Evolutionary conservation across 1,284 basidiomycete genomes (phyloP), one percentile per base, ranked within the genome.

Genomic region (Xerocomus cyaneibrunnescens): DNA sequence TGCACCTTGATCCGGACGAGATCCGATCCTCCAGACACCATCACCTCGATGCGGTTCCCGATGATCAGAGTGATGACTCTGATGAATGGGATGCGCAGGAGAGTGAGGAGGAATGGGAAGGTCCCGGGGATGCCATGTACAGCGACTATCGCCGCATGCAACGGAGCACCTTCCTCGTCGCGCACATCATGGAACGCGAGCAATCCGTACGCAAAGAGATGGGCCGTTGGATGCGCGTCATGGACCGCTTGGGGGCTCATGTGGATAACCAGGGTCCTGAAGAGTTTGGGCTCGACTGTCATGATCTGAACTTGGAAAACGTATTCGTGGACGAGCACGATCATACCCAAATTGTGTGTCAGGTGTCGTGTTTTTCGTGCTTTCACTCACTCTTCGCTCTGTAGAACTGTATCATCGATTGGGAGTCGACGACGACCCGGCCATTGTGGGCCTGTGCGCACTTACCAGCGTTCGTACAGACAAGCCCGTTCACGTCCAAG

Each of bases 371-470:
- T 27, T 42, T 0, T 21, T 10, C 9, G 16, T 17, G 45, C 54
- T 9, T 32, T 23, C 5, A 2, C 14, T n/a, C n/a, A n/a, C n/a
- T n/a, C n/a, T n/a, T n/a, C n/a, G n/a, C n/a, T n/a, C n/a, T n/a
- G 38, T 35, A 91, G 89, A 87, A 86, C 1, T 88, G 87, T 61
- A 79, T 92, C 55, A 91, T 92, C 44, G 89, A 92, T 61, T 91
- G 88, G 89, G 88, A 92, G 65, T 88, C 87, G 10, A 90, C 88
- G 16, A 89, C 87, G 8, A 89, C 84, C 5, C 77, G 89, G 17
- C 89, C 88, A 7, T 76, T 92, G 19, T 91, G 92, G 81, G 85
- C 85, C 23, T 85, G 84, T 55, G 87, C 89, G 0, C 87, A 94
- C 59, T 75, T 89, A 3, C 87, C 88, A 0, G 80, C 86, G 0